Evolutionary conservation across 129 eudicot genomes (phyloP).

Genomic region (Scalesia atractyloides): DNA sequence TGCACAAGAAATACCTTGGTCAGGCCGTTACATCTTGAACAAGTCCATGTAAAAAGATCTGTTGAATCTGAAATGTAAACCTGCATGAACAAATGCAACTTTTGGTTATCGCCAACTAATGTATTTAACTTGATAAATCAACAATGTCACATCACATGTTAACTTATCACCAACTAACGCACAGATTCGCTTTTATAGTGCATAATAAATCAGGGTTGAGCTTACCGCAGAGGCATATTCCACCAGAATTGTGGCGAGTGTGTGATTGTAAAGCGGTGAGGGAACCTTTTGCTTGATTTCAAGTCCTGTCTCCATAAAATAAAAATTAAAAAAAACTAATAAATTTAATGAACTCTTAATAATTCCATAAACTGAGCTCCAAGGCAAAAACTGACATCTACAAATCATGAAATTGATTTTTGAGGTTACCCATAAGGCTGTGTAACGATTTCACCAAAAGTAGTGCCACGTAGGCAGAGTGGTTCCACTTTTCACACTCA

Average conservation of each 20-base stretch:
- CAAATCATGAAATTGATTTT: neutral
- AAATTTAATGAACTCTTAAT: neutral
- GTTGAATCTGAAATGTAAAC: constrained; percentile 85
- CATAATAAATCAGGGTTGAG: neutral
- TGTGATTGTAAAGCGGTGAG: constrained; percentile 60
- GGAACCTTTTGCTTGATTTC: constrained; percentile 39
- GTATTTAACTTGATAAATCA: neutral
- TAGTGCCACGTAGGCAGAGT: too few relatives aligned
- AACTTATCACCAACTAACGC: neutral
- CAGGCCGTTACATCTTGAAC: constrained; percentile 80
- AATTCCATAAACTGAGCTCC: neutral
- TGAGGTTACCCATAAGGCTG: too few relatives aligned
- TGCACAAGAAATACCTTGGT: constrained; percentile 54
- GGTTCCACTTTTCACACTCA: too few relatives aligned
- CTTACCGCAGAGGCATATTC: constrained; percentile 95
- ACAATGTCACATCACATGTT: constrained; percentile 2
- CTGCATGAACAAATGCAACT: constrained; percentile 37
- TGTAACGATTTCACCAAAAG: too few relatives aligned
- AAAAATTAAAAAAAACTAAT: neutral
- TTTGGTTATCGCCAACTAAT: neutral
- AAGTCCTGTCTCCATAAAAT: constrained; percentile 47
- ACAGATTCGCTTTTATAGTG: neutral
- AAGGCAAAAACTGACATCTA: neutral
- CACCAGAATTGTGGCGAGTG: constrained; percentile 75
- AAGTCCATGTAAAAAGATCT: constrained; percentile 89